Evolutionary conservation across 164 flowering plant species (phyloP), one percentile per base, ranked within the genome.

Genomic region (Umbilicus rupestris): DNA sequence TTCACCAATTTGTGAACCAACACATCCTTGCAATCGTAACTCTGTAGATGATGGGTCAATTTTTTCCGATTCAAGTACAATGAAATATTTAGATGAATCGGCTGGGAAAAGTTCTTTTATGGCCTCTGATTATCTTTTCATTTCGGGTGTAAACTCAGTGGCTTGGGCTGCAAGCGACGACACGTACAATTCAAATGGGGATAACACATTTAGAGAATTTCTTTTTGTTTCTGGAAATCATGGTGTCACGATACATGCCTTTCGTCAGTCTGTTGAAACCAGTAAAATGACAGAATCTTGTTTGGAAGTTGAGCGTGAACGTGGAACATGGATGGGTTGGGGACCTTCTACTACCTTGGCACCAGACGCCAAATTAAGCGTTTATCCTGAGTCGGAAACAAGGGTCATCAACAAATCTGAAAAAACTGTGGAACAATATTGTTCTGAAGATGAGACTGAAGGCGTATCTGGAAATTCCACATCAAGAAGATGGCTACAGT

Each of bases 301-400:
- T 17, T 58, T 72, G 16, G 81, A 77, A 66, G 72, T 50, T 66
- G 76, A 77, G 62, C 62, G 33, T 70, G 75, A 71, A 65, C 69
- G 69, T 49, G 99, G 99, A 59, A 77, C 70, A 65, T 95, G 99
- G 97, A 85, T 88, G 69, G 88, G 89, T 31, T 95, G 99, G 99
- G 94, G 93, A 3, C 97, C 96, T 74, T 73, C 75, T 16, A 11
- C 45, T 33, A 63, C 71, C 66, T n/a, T 35, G 37, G 72, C 44
- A 46, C 74, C 50, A 57, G 68, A 71, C 44, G 76, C 67, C 55
- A 45, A 69, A 55, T 42, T 59, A 63, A 47, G 52, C 66, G 66
- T 63, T 44, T 47, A 52, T 69, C 35, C 16, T 64, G 77, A 74
- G 10, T 33, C 55, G 28, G 35, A 20, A 22, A 22, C 55, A 3